Evolutionary conservation across 2,329 filamentous ascomycete species (phyloP), one percentile per base, ranked within the genome.

Genomic region (Cordyceps militaris): DNA sequence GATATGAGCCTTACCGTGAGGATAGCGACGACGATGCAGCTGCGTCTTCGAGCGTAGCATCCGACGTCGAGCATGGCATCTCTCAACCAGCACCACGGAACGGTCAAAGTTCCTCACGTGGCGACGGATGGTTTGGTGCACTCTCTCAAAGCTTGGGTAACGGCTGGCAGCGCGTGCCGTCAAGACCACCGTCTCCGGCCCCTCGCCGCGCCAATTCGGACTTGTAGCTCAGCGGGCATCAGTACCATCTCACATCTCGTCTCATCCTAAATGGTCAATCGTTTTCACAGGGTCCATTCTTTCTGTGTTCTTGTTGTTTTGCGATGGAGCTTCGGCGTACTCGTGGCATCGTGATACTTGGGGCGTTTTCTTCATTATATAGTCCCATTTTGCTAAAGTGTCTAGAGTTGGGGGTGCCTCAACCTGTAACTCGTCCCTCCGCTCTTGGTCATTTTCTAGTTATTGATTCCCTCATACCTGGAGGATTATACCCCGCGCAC

Each of bases 1-100:
- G 77, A 32, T 82, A 82, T 59, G 80, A 81, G 47, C 73, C 78
- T 2, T 83, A 82, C 59, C 76, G 71, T n/a, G 80, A 82, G 57
- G 79, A 80, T 48, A 76, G 73, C 36, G 75, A 76, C 24, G 76
- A 80, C 0, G 78, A 71, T 8, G 73, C 69, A 2, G 73, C 72
- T 51, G 70, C 65, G 13, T 68, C 70, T 1, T 64, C 61, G 11
- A 69, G 69, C 11, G 63, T 65, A 26, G 68, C 69, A 14, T 62
- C 67, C 1, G 77, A 80, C 53, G 63, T 77, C 2, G 78, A 80
- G 60, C 75, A 76, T 36, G 77, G 77, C 2, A 62, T 73, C 3
- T 59, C 11, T 11, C 42, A 28, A 34, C 28, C 49, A 38, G 19
- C 67, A 16, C 62, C 66, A 3, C 58, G 66, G 16, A 59, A 65